A percentile compares a stretch with the other conserved stretches of the same genome.
Evolutionary conservation across 2,329 filamentous ascomycete species (phyloP).

Genomic region (Blastomyces percursus): DNA sequence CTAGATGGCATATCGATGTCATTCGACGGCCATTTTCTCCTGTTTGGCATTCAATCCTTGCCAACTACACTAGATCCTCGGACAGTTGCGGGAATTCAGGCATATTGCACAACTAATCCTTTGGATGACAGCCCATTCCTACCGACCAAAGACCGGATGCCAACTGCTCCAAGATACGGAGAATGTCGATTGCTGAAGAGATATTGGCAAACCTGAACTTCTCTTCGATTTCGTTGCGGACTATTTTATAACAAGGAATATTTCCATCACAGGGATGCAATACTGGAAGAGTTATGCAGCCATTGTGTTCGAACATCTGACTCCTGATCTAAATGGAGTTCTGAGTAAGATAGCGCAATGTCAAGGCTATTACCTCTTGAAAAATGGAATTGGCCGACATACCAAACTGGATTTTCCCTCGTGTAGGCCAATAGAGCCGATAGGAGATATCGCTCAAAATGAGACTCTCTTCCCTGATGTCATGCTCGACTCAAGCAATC

Average conservation of each 20-base stretch:
- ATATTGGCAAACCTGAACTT: slow-evolving; percentile 3
- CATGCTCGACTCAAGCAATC: slow-evolving; percentile 7
- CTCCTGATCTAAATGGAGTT: slow-evolving; percentile 3
- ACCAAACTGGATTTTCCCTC: neutral
- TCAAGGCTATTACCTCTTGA: slow-evolving; percentile 10
- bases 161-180: neutral
- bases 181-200: slow-evolving; percentile 8
- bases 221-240: slow-evolving; percentile 9
- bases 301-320: slow-evolving; percentile 9
- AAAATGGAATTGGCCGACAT: slow-evolving; percentile 3
- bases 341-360: slow-evolving; percentile 8
- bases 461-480: slow-evolving; percentile 9
- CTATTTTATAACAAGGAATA: slow-evolving; percentile 7
- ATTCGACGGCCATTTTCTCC: slow-evolving; percentile 2
- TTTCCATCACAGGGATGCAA: slow-evolving; percentile 10
- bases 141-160: neutral
- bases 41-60: slow-evolving; percentile 1
- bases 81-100: slow-evolving; percentile 8
- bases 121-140: slow-evolving; percentile 3
- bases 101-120: slow-evolving; percentile 10
- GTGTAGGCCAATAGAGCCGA: neutral
- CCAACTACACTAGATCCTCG: slow-evolving; percentile 9
- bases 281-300: slow-evolving; percentile 10
- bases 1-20: neutral
- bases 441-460: neutral